phyloP scores from a whole-genome alignment of 164 flowering plant genomes.

The Warburgia ugandensis region DNA sequence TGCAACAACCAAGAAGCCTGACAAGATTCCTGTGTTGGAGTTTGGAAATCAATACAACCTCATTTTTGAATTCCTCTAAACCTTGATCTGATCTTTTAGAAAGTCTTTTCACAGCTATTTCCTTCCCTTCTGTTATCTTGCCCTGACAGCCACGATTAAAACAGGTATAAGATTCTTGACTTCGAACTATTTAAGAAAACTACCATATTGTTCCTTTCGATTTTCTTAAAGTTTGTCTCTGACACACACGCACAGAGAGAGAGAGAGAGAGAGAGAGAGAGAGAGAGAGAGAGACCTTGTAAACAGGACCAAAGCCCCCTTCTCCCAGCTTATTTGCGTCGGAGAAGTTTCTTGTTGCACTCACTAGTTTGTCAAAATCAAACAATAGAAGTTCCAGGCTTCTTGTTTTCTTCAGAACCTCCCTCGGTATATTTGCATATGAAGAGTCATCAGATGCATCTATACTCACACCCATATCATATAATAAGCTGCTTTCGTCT shows the following conservation, averaged over 20 bases:
- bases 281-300: neutral
- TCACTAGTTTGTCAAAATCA: neutral
- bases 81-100: conserved; percentile 32
- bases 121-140: conserved; percentile 16
- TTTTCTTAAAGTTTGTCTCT: too few relatives aligned
- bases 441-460: neutral
- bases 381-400: conserved; percentile 6
- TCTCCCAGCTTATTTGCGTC: conserved; percentile 5
- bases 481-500: too few relatives aligned
- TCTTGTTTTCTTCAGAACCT: neutral
- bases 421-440: neutral
- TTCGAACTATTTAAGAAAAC: too few relatives aligned
- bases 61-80: conserved; percentile 29
- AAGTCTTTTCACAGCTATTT: conserved; percentile 40
- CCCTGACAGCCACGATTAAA: conserved; percentile 17
- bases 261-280: too few relatives aligned
- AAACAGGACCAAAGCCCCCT: conserved; percentile 8
- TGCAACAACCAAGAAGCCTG: conserved; percentile 30
- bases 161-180: too few relatives aligned
- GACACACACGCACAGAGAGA: too few relatives aligned
- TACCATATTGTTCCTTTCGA: too few relatives aligned
- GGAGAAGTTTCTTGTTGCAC: conserved; percentile 3
- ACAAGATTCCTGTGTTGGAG: conserved; percentile 43
- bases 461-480: neutral
- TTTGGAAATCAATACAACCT: conserved; percentile 27